These are phyloP conservation scores for Nicotiana obtusifolia DNA, from an alignment of 257 asterid genomes.

Conservation along the genomic window DNA sequence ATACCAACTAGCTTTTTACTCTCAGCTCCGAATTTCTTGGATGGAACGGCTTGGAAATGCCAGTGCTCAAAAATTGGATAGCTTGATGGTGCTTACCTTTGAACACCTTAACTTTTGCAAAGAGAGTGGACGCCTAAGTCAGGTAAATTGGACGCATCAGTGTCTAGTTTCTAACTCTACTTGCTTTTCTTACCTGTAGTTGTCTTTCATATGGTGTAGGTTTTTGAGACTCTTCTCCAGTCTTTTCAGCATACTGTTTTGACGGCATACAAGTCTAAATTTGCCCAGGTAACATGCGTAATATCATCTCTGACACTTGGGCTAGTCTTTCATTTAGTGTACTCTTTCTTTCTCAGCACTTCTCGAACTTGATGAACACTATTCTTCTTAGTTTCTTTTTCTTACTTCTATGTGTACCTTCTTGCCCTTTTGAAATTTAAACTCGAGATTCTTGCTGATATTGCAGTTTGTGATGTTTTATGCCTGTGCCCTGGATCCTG, in stretches of 20 bases:
- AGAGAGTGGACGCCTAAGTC: constrained; percentile 53
- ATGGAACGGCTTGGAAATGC: constrained; percentile 48
- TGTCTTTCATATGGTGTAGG: constrained; percentile 34
- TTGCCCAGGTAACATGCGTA: constrained; percentile 64
- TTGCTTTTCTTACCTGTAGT: not conserved
- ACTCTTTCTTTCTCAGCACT: not conserved
- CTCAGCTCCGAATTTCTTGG: constrained; percentile 41
- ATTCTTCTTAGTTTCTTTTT: not conserved
- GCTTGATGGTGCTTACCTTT: constrained; percentile 69
- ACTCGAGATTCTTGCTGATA: not conserved
- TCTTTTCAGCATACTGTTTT: constrained; percentile 79
- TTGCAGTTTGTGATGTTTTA: constrained; percentile 90
- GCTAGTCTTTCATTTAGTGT: not conserved
- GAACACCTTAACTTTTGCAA: constrained; percentile 59
- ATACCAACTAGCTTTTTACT: constrained; percentile 12
- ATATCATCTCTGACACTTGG: not conserved
- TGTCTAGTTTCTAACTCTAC: constrained; percentile 10
- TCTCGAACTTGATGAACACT: not conserved
- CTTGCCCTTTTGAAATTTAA: not conserved
- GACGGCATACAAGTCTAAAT: constrained; percentile 82
- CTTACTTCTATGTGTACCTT: not conserved
- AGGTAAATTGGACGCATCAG: constrained; percentile 31
- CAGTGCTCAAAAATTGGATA: constrained; percentile 66
- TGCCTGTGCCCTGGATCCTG: constrained; percentile 94
- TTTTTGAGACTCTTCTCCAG: constrained; percentile 69